These are phyloP conservation scores for Hypomyces rosellus DNA, from an alignment of 2,329 filamentous ascomycete species.

Conservation along the genomic window DNA sequence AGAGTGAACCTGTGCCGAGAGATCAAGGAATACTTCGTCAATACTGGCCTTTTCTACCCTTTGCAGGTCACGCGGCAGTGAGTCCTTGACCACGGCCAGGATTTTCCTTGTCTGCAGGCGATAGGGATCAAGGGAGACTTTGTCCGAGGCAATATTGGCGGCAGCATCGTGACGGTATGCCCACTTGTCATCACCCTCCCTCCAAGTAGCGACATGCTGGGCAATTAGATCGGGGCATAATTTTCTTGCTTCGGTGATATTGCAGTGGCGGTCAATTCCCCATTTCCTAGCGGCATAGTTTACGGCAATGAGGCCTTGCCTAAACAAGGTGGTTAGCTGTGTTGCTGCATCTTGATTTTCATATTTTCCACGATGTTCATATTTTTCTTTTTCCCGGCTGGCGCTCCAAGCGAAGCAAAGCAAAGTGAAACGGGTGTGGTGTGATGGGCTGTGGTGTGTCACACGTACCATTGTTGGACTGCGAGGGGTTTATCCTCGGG, in stretches of 20 bases:
- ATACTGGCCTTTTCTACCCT: conserved; percentile 89
- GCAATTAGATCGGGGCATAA: conserved; percentile 76
- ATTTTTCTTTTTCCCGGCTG: neutral
- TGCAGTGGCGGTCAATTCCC: conserved; percentile 74
- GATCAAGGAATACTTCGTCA: conserved; percentile 91
- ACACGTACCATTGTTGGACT: conserved; percentile 77
- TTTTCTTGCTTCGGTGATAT: conserved; percentile 74
- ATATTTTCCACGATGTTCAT: neutral
- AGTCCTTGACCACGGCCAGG: conserved; percentile 68
- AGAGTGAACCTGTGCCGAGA: conserved; percentile 76
- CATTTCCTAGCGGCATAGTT: conserved; percentile 86
- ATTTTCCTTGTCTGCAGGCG: conserved; percentile 79
- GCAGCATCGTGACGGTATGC: conserved; percentile 79
- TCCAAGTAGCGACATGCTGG: conserved; percentile 93
- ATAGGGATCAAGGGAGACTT: conserved; percentile 92
- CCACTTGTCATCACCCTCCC: conserved; percentile 87
- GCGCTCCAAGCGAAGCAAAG: too few relatives aligned
- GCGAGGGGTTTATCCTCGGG: conserved; percentile 74
- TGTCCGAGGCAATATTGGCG: conserved; percentile 76
- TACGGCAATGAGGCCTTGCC: conserved; percentile 89
- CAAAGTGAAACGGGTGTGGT: neutral
- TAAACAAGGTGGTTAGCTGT: conserved; percentile 22
- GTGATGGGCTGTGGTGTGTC: too few relatives aligned
- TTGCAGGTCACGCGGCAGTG: conserved; percentile 58
- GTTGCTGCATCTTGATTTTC: too few relatives aligned